Conservation (phyloP, 1,284 basidiomycete genomes). For the Pyrrhoderma lamaoense region DNA sequence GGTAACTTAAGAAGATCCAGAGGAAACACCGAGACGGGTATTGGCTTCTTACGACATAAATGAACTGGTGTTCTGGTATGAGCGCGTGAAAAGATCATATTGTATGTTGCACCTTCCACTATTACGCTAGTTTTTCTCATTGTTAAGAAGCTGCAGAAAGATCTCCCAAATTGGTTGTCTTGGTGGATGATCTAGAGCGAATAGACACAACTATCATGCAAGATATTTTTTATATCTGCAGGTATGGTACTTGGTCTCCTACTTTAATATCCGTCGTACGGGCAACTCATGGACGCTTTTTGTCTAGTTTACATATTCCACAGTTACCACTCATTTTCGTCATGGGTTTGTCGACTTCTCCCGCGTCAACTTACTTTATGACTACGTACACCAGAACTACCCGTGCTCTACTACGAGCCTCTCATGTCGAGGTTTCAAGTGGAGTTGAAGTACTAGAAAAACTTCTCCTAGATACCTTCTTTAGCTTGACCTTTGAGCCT, state of each 20-base stretch:
- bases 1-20: constrained; percentile 1
- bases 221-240: constrained; percentile 63
- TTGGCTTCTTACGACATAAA: constrained; percentile 55
- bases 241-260: constrained; percentile 31
- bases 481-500: constrained; percentile 50
- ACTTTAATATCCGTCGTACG: constrained; percentile 18
- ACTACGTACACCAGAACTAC: constrained; percentile 49
- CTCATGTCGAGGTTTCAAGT: constrained; percentile 38
- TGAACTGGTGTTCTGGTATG: constrained; percentile 51
- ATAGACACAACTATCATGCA: constrained; percentile 52
- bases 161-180: constrained; percentile 38
- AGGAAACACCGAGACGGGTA: constrained; percentile 25
- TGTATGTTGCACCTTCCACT: constrained; percentile 25
- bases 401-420: constrained; percentile 48
- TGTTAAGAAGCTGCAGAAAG: constrained; percentile 18
- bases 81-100: constrained; percentile 30
- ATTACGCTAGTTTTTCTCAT: background rate
- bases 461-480: constrained; percentile 46
- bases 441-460: background rate
- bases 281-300: constrained; percentile 23
- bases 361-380: constrained; percentile 49
- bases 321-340: constrained; percentile 54
- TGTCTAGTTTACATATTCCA: constrained; percentile 37
- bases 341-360: constrained; percentile 48
- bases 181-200: constrained; percentile 66